Base-by-base conservation (phyloP, 2,329 filamentous ascomycete genomes). In the Nothopassalora personata region DNA sequence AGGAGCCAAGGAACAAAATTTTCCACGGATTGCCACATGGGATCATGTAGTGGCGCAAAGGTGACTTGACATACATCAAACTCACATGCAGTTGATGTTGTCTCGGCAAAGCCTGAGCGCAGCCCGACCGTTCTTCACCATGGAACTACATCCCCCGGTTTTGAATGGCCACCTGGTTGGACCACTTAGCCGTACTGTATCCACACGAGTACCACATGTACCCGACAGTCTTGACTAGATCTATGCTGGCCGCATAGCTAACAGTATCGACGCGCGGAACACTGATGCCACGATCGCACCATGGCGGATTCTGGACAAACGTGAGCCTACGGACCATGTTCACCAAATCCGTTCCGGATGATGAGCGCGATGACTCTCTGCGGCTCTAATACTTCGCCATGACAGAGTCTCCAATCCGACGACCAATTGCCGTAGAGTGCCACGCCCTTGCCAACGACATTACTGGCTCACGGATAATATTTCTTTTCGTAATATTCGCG, bases 401-500 rank as follows among this genome's bases (percentile, higher is more conserved):
- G 23, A 23, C 23, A 23, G 23, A 23, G 23, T 2, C 23, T 23
- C 23, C 23, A 23, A 23, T 23, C 23, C 23, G 23, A 23, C 3
- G 23, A 23, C 23, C 23, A 2, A 3, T 23, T 23, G 23, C 23
- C 23, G 23, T 23, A 23, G 23, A 23, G 23, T 1, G 23, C 23
- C 23, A 23, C 23, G 23, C 1, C 33, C 33, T 8, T 13, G 33
- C 33, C 33, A 34, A 34, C 36, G 31, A 43, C 36, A n/a, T 15
- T 13, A 6, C 15, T 1, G 36, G 9, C 36, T 8, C n/a, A n/a
- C 18, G 39, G 39, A 43, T 1, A n/a, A 49, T 8, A 13, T 49
- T 46, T 49, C 53, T 53, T 61, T 43, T 59, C 57, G 45, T 54
- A 23, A 46, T 55, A 19, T 43, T 13, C 57, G 48, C 13, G 50